Evolutionary conservation across 169 alveolate species (phyloP), one percentile per base, ranked within the genome.

Genomic region (Miamiensis avidus): DNA sequence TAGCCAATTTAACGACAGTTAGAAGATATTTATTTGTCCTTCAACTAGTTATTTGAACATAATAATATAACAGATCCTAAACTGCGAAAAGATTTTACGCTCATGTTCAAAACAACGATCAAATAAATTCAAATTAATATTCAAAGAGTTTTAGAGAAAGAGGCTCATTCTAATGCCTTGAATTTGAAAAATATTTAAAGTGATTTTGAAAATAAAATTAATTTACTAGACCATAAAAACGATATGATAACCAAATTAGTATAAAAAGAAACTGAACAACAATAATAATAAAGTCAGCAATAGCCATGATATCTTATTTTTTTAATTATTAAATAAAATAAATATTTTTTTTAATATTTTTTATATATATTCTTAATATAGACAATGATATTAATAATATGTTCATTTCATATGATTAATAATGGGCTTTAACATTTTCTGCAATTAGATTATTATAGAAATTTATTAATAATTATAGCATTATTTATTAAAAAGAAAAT

Each of bases 111-210:
- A 75, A 75, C 27, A 30, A 75, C 31, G 25, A 34, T 75, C 0
- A 75, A 75, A 75, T 34, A 75, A 75, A 75, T 75, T 25, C 81
- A 31, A 25, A 65, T 31, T 25, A 28, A 31, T 26, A 75, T 75
- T 0, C 31, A 75, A 25, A 75, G 81, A 29, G 33, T 75, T 31
- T 34, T 31, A 0, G 81, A 75, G 20, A 75, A 75, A 30, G 33
- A 31, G 26, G 34, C 28, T 30, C 81, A 34, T 29, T 31, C 33
- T 0, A 30, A 75, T 30, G 0, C 31, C 26, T 31, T 75, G 27
- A 75, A 75, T 31, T 31, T 75, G 25, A 75, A 75, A 16, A 31
- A 75, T 25, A 26, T 75, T 25, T 31, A 75, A 75, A 65, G 33
- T 75, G 81, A 34, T 0, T 75, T 75, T 30, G 31, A 75, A 27